These are phyloP conservation scores for Rhododendron griersonianum DNA, from an alignment of 148 eudicot genomes.

Conservation along the genomic window DNA sequence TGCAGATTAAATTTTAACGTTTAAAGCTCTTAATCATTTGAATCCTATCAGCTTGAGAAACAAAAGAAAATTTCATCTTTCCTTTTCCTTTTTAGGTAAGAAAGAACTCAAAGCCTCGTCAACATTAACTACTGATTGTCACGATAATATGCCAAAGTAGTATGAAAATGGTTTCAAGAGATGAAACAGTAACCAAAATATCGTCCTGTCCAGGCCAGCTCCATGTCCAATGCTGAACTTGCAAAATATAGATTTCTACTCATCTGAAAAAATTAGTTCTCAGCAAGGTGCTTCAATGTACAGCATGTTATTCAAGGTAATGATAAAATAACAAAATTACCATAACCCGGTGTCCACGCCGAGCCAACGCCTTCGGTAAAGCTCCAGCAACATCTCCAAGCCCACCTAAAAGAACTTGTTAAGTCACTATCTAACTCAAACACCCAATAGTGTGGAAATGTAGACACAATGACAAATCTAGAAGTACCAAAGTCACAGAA, in stretches of 20 bases:
- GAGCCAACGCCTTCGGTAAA: conserved; percentile 95
- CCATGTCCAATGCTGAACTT: background rate
- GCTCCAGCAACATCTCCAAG: conserved; percentile 99
- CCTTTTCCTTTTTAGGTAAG: background rate
- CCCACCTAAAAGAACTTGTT: conserved; percentile 64
- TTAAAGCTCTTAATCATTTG: background rate
- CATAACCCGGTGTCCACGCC: conserved; percentile 99
- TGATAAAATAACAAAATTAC: conserved; percentile 34
- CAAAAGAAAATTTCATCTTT: background rate
- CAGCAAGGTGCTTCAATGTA: background rate
- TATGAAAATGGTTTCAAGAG: background rate
- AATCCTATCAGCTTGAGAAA: background rate
- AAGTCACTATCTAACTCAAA: conserved; percentile 14
- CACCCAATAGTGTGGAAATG: background rate
- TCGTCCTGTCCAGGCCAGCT: background rate
- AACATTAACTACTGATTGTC: background rate
- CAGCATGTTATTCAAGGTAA: background rate
- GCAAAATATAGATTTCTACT: background rate
- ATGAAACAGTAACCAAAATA: background rate
- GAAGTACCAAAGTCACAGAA: background rate
- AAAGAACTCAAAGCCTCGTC: background rate
- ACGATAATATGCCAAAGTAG: background rate
- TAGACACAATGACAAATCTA: background rate
- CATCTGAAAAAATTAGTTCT: background rate
- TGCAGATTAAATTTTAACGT: background rate